Base-by-base conservation (phyloP, 2,329 filamentous ascomycete species). In the Colletotrichum tanaceti region DNA sequence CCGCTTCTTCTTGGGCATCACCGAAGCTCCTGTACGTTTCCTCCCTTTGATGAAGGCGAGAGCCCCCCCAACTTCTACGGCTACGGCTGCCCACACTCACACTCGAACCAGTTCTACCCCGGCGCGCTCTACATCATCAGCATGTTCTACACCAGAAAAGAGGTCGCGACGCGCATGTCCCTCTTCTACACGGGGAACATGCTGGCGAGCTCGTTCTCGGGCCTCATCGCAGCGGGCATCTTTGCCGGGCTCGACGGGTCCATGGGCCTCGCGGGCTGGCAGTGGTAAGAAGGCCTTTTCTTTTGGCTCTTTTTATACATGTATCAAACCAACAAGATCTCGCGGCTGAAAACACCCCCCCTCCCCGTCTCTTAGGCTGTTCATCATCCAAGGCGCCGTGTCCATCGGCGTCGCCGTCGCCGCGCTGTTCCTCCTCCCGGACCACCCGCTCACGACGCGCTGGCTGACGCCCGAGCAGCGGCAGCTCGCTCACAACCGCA, bases 141-240 rank as follows among this genome's bases (percentile, higher is more conserved):
- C 2, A 81, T 84, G 39, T 88, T 85, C 75, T 88, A 88, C 75
- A 87, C 84, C 1, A 78, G 84, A 35, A 83, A 85, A 71, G 81
- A 83, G 72, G 72, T 84, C 28, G 76, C 79, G 16, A 74, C 78
- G 3, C 77, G 82, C 55, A 80, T 83, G 39, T 78, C 81, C 5
- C 79, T 84, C 61, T 75, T 85, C 10, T 85, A 85, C 65, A 78
- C 81, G 0, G 80, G 80, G 0, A 78, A 77, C 18, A 74, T 79
- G 16, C 69, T 78, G 28, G 75, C 77, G 1, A 78, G 74, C 0
- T 77, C 79, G 1, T 83, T 84, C 24, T 79, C 79, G 0, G 82
- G 82, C 5, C 75, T 84, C 13, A 81, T 85, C 39, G 81, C 80
- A 0, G 78, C 81, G 0, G 81, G 78, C 0, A 79, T 79, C 1